Percentiles rank a stretch among this genome's conserved stretches.
phyloP scores from a whole-genome alignment of 345 rosid genomes.

The Noccaea caerulescens region DNA sequence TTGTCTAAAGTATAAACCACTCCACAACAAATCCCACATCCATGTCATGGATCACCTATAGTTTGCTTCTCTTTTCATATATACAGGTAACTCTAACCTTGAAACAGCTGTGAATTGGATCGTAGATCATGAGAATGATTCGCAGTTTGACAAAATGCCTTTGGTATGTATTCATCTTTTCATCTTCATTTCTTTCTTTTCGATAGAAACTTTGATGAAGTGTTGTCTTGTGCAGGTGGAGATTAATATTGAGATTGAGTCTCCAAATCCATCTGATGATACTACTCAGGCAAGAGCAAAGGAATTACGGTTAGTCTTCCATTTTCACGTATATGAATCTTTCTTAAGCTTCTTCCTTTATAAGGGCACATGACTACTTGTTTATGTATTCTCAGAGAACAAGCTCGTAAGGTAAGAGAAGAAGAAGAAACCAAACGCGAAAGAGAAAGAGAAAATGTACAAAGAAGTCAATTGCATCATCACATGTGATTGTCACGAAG shows the following conservation, averaged over 20 bases:
- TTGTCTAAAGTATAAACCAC: conserved; percentile 23
- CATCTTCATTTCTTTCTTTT: background rate
- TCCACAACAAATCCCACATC: background rate
- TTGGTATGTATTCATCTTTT: conserved; percentile 54
- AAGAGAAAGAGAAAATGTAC: conserved; percentile 74
- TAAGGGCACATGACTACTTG: background rate
- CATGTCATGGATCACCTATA: background rate
- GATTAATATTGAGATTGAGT: conserved; percentile 66
- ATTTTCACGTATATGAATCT: too few relatives aligned
- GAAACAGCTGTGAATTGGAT: conserved; percentile 84
- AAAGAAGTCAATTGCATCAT: background rate
- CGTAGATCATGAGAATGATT: conserved; percentile 71
- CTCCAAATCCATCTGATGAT: conserved; percentile 50
- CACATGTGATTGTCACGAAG: background rate
- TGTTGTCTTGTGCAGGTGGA: conserved; percentile 51
- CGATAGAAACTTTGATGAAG: background rate
- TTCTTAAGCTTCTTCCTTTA: too few relatives aligned
- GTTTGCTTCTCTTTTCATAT: background rate
- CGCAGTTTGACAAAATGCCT: conserved; percentile 67
- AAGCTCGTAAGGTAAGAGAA: conserved; percentile 47
- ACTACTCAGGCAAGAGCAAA: conserved; percentile 52
- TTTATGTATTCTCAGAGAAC: conserved; percentile 53
- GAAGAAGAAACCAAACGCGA: conserved; percentile 59
- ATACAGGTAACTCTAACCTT: conserved; percentile 61
- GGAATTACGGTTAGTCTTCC: conserved; percentile 54